These are phyloP conservation scores for Astragalus glycyphyllos DNA, from an alignment of 306 rosid species.

Conservation along the genomic window DNA sequence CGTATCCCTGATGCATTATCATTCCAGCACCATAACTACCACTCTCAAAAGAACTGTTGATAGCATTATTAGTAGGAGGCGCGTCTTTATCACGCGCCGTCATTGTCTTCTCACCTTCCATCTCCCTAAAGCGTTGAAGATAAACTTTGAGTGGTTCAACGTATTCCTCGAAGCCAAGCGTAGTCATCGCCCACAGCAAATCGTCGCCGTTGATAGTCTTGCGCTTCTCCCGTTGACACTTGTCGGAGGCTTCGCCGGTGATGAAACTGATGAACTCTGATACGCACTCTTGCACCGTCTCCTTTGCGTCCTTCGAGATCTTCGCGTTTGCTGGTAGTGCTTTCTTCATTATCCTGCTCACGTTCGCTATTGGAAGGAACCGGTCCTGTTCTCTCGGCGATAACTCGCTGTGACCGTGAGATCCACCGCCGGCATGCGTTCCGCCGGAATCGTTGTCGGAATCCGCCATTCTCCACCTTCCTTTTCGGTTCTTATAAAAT, in stretches of 20 bases:
- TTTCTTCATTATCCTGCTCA: conserved; percentile 93
- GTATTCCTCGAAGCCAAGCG: conserved; percentile 85
- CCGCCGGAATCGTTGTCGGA: conserved; percentile 94
- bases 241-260: conserved; percentile 96
- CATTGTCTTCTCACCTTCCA: conserved; percentile 83
- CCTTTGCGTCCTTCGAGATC: conserved; percentile 95
- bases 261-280: conserved; percentile 95
- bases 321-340: conserved; percentile 93
- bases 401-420: conserved; percentile 51
- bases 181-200: conserved; percentile 93
- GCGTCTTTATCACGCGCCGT: conserved; percentile 72
- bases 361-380: conserved; percentile 86
- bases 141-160: conserved; percentile 86
- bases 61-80: conserved; percentile 24
- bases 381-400: conserved; percentile 87
- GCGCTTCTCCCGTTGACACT: conserved; percentile 93
- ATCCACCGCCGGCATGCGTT: conserved; percentile 38
- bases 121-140: conserved; percentile 79
- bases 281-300: conserved; percentile 95
- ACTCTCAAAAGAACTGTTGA: conserved; percentile 40
- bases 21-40: conserved; percentile 47
- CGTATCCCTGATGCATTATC: conserved; percentile 75
- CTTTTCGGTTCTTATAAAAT: not conserved
- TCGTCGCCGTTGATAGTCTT: conserved; percentile 98
- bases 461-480: conserved; percentile 71